These are phyloP conservation scores for Rutstroemia sydowiana DNA, from an alignment of 2,329 filamentous ascomycete species.

Conservation along the genomic window DNA sequence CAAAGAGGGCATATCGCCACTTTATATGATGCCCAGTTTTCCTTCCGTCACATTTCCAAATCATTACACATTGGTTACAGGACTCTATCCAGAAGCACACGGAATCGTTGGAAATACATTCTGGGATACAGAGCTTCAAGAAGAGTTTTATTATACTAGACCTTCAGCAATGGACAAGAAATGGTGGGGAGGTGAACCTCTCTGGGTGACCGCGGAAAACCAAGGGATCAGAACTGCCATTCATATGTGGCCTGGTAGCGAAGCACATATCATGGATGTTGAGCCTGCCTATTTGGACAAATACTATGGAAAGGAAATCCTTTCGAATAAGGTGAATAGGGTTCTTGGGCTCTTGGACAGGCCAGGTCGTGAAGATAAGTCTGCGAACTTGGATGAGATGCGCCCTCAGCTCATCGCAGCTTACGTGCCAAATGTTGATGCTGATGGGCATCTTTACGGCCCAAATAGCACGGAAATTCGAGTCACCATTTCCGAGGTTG, in stretches of 20 bases:
- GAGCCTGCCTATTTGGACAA: conserved; percentile 78
- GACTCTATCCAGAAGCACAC: conserved; percentile 85
- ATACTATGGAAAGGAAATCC: conserved; percentile 69
- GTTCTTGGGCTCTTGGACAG: conserved; percentile 79
- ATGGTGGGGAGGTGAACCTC: conserved; percentile 92
- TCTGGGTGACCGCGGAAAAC: conserved; percentile 88
- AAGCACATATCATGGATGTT: conserved; percentile 70
- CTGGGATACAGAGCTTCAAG: conserved; percentile 71
- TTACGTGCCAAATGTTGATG: conserved; percentile 89
- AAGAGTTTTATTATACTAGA: conserved; percentile 85
- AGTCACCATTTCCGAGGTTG: conserved; percentile 68
- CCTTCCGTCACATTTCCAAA: conserved; percentile 96
- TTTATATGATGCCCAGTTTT: conserved; percentile 91
- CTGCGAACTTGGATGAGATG: conserved; percentile 42
- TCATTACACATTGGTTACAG: conserved; percentile 89
- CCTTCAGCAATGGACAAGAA: conserved; percentile 67
- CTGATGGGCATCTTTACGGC: conserved; percentile 78
- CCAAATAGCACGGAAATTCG: conserved; percentile 92
- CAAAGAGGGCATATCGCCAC: conserved; percentile 76
- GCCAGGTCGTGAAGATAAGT: conserved; percentile 59
- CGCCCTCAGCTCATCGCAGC: conserved; percentile 88
- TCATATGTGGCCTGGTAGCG: conserved; percentile 98
- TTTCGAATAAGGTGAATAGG: conserved; percentile 69
- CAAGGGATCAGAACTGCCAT: conserved; percentile 73
- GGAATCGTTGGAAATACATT: conserved; percentile 92